Base-by-base conservation (phyloP, 202 grass and related monocot genomes). In the Thinopyrum obtusiflorum region DNA sequence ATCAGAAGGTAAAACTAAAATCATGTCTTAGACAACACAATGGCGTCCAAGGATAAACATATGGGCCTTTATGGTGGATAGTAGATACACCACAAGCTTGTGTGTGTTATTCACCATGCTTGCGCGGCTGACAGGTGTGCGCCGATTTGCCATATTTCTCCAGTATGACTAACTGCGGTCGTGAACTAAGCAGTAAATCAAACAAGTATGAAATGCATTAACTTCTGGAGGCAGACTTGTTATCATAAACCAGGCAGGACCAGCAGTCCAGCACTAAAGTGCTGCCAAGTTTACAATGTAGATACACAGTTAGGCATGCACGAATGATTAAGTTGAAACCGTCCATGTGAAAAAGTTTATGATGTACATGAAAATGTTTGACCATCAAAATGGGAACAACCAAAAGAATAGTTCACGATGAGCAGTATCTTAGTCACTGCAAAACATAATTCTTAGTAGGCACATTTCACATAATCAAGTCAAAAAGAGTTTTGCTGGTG, bases 401-500 rank as follows among this genome's bases (percentile, higher is more conserved):
- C 44, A 72, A 73, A 39, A 15, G 15, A 12, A 12, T 55, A 82
- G 17, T 76, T 70, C 15, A 82, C 28, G 46, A 24, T 33, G 7
- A 81, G 63, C 0, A 36, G 21, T 77, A 9, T 11, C 11, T 35
- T 51, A 62, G 36, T 18, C 42, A 27, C 40, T 65, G 2, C 11
- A 75, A 11, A 23, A 24, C 18, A 65, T 33, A 36, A 65, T 83
- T 39, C 4, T 32, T 51, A 69, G 55, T 55, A 78, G 42, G 59
- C 3, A 11, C 6, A 11, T 12, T 81, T 18, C 18, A 83, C 40
- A 82, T 70, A 42, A 68, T 77, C 36, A 89, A 78, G 70, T 63
- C 9, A 61, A 21, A 59, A 20, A n/a, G 37, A 77, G 32, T 70
- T 26, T 20, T 18, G 4, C 73, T 35, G 18, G 8, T 49, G 36